Evolutionary conservation across 768 basidiomycete genomes (phyloP).

Genomic region (Lanmaoa pseudosensibilis): DNA sequence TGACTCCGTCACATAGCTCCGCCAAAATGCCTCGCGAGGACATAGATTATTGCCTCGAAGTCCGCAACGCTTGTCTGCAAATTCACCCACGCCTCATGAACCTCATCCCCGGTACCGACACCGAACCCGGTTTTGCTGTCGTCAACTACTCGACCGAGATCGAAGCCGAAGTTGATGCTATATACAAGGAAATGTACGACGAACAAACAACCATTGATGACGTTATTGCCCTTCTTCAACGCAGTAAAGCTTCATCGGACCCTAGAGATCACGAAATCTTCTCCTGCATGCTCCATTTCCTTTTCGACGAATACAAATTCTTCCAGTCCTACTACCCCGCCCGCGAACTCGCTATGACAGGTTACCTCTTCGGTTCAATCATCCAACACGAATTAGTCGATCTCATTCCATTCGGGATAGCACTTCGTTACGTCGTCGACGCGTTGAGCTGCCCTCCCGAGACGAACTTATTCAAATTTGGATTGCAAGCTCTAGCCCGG

Average conservation of each 20-base stretch:
- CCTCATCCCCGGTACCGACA: conserved; percentile 79
- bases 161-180: conserved; percentile 89
- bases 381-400: conserved; percentile 94
- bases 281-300: conserved; percentile 99
- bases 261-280: conserved; percentile 92
- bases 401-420: conserved; percentile 91
- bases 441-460: conserved; percentile 89
- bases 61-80: conserved; percentile 90
- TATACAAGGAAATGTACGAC: conserved; percentile 98
- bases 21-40: conserved; percentile 74
- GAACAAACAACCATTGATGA: conserved; percentile 93
- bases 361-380: conserved; percentile 92
- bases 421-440: conserved; percentile 94
- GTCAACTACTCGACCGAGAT: conserved; percentile 86
- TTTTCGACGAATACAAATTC: conserved; percentile 99
- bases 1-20: conserved; percentile 46
- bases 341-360: conserved; percentile 94
- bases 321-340: conserved; percentile 95
- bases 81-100: conserved; percentile 97
- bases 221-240: conserved; percentile 84
- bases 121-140: conserved; percentile 89
- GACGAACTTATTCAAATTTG: conserved; percentile 93
- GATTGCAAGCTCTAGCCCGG: conserved; percentile 82
- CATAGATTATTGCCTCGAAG: conserved; percentile 83
- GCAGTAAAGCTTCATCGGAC: conserved; percentile 79